These are phyloP conservation scores for Mrakia blollopis DNA, from an alignment of 768 basidiomycete genomes.

Conservation along the genomic window DNA sequence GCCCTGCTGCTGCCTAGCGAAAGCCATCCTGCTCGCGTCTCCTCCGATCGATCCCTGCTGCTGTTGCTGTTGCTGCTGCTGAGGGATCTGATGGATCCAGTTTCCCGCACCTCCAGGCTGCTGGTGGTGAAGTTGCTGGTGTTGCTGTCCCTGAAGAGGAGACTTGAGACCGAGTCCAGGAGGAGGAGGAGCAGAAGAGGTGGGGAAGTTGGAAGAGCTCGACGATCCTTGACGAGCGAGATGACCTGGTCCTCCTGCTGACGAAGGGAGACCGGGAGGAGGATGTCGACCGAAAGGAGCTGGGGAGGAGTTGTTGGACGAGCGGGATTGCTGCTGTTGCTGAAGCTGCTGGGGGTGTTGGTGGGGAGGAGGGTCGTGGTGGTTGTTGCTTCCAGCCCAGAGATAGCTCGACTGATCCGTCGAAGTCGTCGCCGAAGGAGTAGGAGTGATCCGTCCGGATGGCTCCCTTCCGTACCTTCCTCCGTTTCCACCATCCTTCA, in stretches of 20 bases:
- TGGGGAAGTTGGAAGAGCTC: slow-evolving; percentile 6
- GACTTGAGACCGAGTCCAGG: slow-evolving; percentile 23
- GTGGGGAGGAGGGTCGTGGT: slow-evolving; percentile 10
- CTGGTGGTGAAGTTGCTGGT: slow-evolving; percentile 19
- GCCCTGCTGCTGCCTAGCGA: slow-evolving; percentile 26
- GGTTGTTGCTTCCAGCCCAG: background rate
- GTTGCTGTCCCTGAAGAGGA: slow-evolving; percentile 20
- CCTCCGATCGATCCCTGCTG: slow-evolving; percentile 6
- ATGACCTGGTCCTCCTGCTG: background rate
- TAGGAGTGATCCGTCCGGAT: slow-evolving; percentile 6
- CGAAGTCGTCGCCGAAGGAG: slow-evolving; percentile 3
- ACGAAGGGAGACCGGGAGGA: background rate
- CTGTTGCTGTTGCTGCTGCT: slow-evolving; percentile 27
- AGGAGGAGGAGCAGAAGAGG: slow-evolving; percentile 24
- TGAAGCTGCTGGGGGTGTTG: slow-evolving; percentile 6
- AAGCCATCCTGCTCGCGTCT: slow-evolving; percentile 28
- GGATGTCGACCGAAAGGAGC: slow-evolving; percentile 4
- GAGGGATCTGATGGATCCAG: slow-evolving; percentile 32
- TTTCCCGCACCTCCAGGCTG: slow-evolving; percentile 26
- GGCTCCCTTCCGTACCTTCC: slow-evolving; percentile 6
- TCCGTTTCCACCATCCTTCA: background rate
- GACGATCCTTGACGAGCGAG: slow-evolving; percentile 7
- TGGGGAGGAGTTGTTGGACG: background rate
- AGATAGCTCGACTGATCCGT: slow-evolving; percentile 11
- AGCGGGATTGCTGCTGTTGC: slow-evolving; percentile 2